Conservation (phyloP, 2,329 filamentous ascomycete species). For the Pestalotiopsis sp. region DNA sequence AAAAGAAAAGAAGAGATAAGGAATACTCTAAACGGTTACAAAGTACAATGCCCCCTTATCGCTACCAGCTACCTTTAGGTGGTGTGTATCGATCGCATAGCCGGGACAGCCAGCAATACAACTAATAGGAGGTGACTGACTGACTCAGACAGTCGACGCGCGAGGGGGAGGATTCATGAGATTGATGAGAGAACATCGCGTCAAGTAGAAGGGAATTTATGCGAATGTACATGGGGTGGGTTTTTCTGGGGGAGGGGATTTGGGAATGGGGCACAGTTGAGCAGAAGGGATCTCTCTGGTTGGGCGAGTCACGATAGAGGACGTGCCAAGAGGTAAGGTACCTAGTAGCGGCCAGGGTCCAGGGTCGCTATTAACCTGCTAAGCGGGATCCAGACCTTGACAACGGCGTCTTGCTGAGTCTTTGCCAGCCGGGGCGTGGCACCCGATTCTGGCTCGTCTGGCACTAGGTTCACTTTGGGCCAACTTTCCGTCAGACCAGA, state of each 20-base stretch:
- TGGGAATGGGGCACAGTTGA: no score
- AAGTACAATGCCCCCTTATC: neutral
- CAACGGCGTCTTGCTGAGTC: no score
- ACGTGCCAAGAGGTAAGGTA: no score
- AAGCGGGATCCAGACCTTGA: no score
- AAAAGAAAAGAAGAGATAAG: neutral
- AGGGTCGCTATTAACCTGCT: no score
- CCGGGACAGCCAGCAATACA: neutral
- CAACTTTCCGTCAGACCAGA: neutral
- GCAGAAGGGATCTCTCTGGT: no score
- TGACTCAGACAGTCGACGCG: neutral
- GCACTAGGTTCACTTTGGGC: neutral
- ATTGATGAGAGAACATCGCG: neutral
- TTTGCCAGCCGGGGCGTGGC: neutral
- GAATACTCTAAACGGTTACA: neutral
- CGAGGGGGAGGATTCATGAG: neutral
- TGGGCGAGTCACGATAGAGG: no score
- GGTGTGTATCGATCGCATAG: neutral
- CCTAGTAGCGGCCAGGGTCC: no score
- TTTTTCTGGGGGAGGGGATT: neutral
- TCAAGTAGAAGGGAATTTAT: neutral
- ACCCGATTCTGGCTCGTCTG: neutral
- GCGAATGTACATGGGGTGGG: neutral
- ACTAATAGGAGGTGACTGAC: neutral
- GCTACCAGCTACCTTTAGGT: neutral